Evolutionary conservation across 2,329 filamentous ascomycete species (phyloP), one percentile per base, ranked within the genome.

Genomic region (Gnomoniopsis sp.): DNA sequence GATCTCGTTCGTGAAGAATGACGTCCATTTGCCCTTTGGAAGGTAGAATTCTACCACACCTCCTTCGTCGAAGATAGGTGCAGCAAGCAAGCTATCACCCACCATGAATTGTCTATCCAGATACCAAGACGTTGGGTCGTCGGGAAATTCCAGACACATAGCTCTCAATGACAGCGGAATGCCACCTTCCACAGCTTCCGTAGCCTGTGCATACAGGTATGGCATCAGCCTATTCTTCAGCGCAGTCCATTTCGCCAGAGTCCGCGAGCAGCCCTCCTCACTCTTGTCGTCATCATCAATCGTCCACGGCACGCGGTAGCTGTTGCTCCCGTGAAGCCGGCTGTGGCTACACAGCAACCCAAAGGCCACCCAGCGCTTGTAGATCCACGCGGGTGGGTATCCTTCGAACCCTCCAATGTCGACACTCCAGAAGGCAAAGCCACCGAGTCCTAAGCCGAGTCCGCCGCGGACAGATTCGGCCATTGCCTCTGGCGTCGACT

Each of bases 321-420:
- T 88, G 61, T 78, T 82, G 53, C 84, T 87, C 2, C 88, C 88
- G 68, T 91, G 88, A 12, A 91, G 78, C 15, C 88, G 81, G 41
- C 85, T 88, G 70, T 91, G 88, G 11, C 83, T 84, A 64, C 86
- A 89, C 44, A 91, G 73, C 1, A 90, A 77, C 0, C 88, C 88
- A 70, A 90, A 89, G n/a, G 87, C 87, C 6, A 90, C 87, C 88
- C 88, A 91, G 51, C 88, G 84, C 74, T 90, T 91, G 73, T 91
- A 91, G 65, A 91, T 82, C 75, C 84, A 86, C 0, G 84, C 85
- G 2, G 78, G 80, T 3, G 88, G 88, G 3, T 73, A 80, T 2
- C 88, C 88, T 67, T 91, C 88, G 65, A 91, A 88, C 15, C 69
- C 68, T 49, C 68, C 68, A 38, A 70, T 71, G 62, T 71, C 69